Evolutionary conservation across 202 grass and related monocot species (phyloP), one percentile per base, ranked within the genome.

Genomic region (Bolboschoenoplectus hybrid): DNA sequence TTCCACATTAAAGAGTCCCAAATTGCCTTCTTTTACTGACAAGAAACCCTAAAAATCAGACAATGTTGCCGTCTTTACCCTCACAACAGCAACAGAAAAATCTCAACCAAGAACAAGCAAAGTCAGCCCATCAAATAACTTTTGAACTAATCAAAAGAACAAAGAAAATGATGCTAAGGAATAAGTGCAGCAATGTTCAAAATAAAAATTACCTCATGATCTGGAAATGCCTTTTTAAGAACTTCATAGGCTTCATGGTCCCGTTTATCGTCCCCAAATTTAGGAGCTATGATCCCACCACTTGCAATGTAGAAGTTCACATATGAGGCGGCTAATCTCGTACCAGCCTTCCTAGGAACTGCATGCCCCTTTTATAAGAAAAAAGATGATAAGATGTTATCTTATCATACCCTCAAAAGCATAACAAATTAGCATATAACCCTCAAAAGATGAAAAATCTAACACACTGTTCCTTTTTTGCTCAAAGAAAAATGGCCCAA

Each of bases 231-330:
- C 38, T 89, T 84, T 84, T 64, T 81, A 7, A 97, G 94, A 36
- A 93, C 82, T 57, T 8, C 63, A 19, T 16, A 67, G 2, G 91
- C 94, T 6, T 91, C 87, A 2, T 86, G 43, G 26, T 97, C 94
- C 82, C 91, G 34, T 86, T 85, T 86, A 20, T 94, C 85, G 12
- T 86, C 83, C 3, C 94, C 88, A 35, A 97, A 97, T 6, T 88
- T 84, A 9, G 94, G 94, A 11, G 89, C 94, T 67, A 97, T n/a
- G 34, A 97, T 86, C n/a, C 92, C 92, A 9, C 92, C 80, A 19
- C 91, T 97, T 1, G 92, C 86, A 46, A 87, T 85, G 86, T 94
- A 97, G 60, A 97, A 94, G 67, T 97, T 97, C 17, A 93, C 94
- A n/a, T 97, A 97, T 1, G 94, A 94, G 57, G 94, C 92, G 3